Conservation (phyloP, 306 rosid genomes). For the Styphnolobium japonicum region DNA sequence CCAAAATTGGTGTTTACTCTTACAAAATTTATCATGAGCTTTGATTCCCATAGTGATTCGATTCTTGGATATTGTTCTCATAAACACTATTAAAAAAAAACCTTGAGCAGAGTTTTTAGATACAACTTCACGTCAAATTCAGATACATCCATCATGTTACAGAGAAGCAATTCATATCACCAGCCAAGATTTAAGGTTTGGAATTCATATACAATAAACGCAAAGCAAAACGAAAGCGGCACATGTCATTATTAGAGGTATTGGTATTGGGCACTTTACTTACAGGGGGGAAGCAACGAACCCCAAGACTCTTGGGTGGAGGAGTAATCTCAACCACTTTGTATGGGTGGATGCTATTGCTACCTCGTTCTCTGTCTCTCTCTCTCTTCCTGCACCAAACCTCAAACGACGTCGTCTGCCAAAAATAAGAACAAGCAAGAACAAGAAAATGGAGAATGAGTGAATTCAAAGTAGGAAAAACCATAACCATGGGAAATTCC, state of each 20-base stretch:
- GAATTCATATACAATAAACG: neutral
- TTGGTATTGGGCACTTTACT: slow-evolving; percentile 37
- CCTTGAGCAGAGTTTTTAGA: neutral
- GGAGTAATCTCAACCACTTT: slow-evolving; percentile 92
- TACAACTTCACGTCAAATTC: neutral
- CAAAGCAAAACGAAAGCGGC: too few species aligned
- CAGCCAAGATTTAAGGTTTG: neutral
- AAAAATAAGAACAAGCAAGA: neutral
- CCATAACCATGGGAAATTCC: neutral
- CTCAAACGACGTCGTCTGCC: slow-evolving; percentile 47
- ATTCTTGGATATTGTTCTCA: neutral
- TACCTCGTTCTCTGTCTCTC: slow-evolving; percentile 46
- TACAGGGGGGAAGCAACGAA: slow-evolving; percentile 89
- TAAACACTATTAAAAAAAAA: neutral
- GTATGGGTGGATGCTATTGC: slow-evolving; percentile 49
- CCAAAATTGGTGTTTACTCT: too few species aligned
- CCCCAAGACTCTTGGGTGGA: slow-evolving; percentile 88
- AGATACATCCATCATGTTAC: neutral
- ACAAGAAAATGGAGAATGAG: too few species aligned
- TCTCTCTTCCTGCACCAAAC: slow-evolving; percentile 79
- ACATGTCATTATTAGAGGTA: too few species aligned
- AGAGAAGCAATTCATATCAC: neutral
- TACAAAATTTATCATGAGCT: neutral
- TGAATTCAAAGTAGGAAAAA: neutral
- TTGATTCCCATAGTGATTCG: neutral